A percentile compares a stretch with the other conserved stretches of the same genome.
These are phyloP conservation scores for Helianthus tuberosus DNA, from an alignment of 129 eudicot genomes.

Conservation along the genomic window DNA sequence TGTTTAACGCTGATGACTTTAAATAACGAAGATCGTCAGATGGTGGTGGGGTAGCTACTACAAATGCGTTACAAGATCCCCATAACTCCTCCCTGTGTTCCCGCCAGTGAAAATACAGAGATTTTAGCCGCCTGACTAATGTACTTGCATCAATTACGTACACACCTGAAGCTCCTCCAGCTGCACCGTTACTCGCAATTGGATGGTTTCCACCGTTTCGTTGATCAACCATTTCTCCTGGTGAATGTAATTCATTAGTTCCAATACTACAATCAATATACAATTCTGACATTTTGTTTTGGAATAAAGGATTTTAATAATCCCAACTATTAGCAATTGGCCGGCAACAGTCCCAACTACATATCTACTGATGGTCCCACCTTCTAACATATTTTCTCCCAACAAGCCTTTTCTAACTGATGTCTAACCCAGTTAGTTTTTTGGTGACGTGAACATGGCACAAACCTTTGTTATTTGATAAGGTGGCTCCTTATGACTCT, in stretches of 20 bases:
- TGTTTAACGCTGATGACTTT: slow-evolving; percentile 63
- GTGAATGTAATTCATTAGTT: slow-evolving; percentile 5
- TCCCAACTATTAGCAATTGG: no score
- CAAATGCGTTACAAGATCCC: slow-evolving; percentile 49
- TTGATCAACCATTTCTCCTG: slow-evolving; percentile 38
- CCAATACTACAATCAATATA: neutral
- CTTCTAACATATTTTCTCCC: no score
- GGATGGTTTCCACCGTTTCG: slow-evolving; percentile 33
- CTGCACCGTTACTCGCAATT: slow-evolving; percentile 19
- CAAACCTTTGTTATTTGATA: no score
- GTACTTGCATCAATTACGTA: slow-evolving; percentile 44
- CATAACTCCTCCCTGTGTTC: slow-evolving; percentile 50
- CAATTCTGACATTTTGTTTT: neutral
- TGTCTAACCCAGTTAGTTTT: no score
- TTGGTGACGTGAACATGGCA: no score
- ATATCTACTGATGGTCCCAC: no score
- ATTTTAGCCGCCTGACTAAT: slow-evolving; percentile 40
- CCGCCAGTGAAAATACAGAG: slow-evolving; percentile 51
- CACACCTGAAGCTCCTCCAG: slow-evolving; percentile 28
- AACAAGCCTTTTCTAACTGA: no score
- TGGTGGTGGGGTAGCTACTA: slow-evolving; percentile 64
- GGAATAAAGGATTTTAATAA: no score
- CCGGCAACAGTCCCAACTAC: no score
- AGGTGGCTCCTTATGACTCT: no score
- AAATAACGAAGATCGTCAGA: slow-evolving; percentile 61